phyloP scores from a whole-genome alignment of 345 rosid species.

The Tarenaya hassleriana region DNA sequence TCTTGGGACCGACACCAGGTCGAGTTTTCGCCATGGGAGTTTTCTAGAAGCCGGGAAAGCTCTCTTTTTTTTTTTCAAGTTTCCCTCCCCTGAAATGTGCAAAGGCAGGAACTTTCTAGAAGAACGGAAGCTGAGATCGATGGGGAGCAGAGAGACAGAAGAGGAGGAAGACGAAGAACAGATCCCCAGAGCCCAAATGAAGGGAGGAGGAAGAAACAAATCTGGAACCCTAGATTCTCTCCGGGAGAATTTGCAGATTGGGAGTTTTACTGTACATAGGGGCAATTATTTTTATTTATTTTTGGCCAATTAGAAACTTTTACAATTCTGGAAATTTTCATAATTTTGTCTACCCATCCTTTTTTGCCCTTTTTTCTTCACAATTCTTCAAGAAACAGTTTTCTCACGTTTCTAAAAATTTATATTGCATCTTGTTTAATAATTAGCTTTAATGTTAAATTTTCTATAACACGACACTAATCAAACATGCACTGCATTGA shows the following conservation, averaged over 20 bases:
- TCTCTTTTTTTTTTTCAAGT: not conserved
- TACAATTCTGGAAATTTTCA: too few species aligned
- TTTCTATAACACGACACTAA: not conserved
- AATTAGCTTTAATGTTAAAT: too few species aligned
- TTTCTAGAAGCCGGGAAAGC: conserved; percentile 1
- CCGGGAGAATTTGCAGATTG: conserved; percentile 5
- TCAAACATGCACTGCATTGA: not conserved
- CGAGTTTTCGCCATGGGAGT: conserved; percentile 73
- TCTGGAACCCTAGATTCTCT: conserved; percentile 31
- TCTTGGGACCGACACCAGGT: conserved; percentile 43
- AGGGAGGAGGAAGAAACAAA: conserved; percentile 4
- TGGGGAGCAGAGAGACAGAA: not conserved
- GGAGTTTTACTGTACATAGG: not conserved
- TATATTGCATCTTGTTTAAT: too few species aligned
- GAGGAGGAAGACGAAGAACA: conserved; percentile 1
- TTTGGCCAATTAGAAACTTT: too few species aligned
- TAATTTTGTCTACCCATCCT: too few species aligned
- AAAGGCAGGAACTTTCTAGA: not conserved
- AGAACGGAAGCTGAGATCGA: conserved; percentile 12
- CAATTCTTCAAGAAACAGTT: too few species aligned
- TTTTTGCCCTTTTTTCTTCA: too few species aligned
- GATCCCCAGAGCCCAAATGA: conserved; percentile 2
- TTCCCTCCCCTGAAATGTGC: not conserved
- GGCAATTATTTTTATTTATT: not conserved
- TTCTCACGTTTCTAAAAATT: too few species aligned